phyloP scores from a whole-genome alignment of 768 basidiomycete genomes.

The Hysterangium stoloniferum region DNA sequence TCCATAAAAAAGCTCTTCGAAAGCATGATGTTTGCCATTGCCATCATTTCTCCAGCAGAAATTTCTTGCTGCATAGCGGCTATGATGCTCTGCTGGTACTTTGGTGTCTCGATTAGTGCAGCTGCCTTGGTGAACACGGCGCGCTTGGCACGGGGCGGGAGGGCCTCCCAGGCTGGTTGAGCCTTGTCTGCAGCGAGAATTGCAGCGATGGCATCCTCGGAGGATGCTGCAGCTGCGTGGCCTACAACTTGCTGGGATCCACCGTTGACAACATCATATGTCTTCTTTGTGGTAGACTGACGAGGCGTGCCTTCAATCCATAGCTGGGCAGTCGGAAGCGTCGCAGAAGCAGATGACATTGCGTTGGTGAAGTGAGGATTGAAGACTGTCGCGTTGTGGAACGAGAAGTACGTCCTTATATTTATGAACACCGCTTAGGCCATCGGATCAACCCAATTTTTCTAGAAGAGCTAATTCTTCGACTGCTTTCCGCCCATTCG shows the following conservation, averaged over 20 bases:
- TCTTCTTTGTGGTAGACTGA: constrained; percentile 12
- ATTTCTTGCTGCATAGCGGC: constrained; percentile 32
- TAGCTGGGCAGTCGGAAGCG: background rate
- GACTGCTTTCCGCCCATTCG: too few species aligned
- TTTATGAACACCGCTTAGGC: too few species aligned
- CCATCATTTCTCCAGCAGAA: constrained; percentile 21
- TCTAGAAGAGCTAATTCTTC: too few species aligned
- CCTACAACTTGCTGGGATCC: background rate
- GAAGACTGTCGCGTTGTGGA: too few species aligned
- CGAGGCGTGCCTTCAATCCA: constrained; percentile 32
- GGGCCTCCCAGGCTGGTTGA: constrained; percentile 33
- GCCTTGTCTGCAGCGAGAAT: background rate
- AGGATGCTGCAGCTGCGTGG: constrained; percentile 1
- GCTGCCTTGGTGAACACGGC: constrained; percentile 44
- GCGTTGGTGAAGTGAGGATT: too few species aligned
- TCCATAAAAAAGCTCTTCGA: constrained; percentile 23
- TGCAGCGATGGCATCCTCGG: background rate
- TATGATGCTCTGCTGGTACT: constrained; percentile 30
- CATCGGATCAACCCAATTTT: too few species aligned
- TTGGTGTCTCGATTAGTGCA: constrained; percentile 35
- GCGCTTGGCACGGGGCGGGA: constrained; percentile 27
- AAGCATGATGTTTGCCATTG: constrained; percentile 20
- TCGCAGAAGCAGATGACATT: too few species aligned
- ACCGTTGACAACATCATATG: background rate
- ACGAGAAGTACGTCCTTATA: too few species aligned